phyloP scores from a whole-genome alignment of 2,329 filamentous ascomycete species.

The Bipolaris bicolor region DNA sequence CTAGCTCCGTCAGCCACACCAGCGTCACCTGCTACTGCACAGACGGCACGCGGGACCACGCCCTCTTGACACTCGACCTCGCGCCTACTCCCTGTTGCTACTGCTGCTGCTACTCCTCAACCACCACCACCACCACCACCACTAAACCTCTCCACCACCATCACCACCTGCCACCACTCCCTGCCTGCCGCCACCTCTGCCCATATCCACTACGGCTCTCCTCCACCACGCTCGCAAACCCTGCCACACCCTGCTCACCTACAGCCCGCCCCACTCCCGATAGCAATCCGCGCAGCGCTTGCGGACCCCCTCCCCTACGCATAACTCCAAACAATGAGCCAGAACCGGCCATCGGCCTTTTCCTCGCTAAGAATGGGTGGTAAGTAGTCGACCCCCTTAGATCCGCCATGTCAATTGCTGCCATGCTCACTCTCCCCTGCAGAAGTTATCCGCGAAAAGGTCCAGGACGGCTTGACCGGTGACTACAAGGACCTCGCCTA shows the following conservation, averaged over 20 bases:
- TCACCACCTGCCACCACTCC: not conserved
- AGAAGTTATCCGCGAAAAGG: conserved; percentile 99
- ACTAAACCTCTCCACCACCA: not conserved
- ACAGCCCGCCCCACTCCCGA: conserved; percentile 50
- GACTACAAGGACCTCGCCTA: conserved; percentile 97
- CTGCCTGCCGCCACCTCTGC: not conserved
- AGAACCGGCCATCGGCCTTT: conserved; percentile 90
- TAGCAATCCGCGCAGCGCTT: conserved; percentile 47
- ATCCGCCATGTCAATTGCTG: conserved; percentile 6
- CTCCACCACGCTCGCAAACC: conserved; percentile 44
- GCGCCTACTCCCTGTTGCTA: conserved; percentile 14
- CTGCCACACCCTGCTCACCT: conserved; percentile 55
- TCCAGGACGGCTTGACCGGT: conserved; percentile 96
- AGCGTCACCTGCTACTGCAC: conserved; percentile 31
- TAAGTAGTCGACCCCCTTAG: conserved; percentile 59
- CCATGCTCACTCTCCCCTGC: conserved; percentile 43
- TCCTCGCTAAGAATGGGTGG: conserved; percentile 93
- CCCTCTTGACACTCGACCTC: conserved; percentile 30
- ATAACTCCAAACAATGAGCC: conserved; percentile 70
- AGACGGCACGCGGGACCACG: conserved; percentile 29
- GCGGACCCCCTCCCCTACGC: conserved; percentile 35
- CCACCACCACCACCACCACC: not conserved
- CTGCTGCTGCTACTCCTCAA: not conserved
- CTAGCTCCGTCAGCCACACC: conserved; percentile 27
- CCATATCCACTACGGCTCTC: conserved; percentile 62